Conservation (phyloP, 345 rosid genomes). For the Orychophragmus violaceus region DNA sequence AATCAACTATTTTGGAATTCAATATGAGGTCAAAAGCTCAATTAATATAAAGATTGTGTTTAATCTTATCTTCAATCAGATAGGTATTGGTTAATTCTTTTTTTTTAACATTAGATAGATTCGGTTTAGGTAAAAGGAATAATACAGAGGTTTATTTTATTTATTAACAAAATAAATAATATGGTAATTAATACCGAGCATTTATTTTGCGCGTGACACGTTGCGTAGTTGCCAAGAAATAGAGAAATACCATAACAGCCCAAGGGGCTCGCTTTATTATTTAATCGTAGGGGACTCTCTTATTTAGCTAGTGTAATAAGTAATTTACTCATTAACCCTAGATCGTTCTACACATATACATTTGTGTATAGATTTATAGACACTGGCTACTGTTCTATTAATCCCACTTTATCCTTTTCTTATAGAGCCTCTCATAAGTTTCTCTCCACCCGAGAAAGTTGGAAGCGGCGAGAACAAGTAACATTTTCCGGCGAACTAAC, state of each 20-base stretch:
- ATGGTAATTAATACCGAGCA: background rate
- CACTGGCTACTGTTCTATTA: background rate
- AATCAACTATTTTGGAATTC: too few species aligned
- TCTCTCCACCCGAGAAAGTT: background rate
- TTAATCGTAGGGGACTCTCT: too few species aligned
- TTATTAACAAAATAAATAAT: too few species aligned
- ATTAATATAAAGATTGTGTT: too few species aligned
- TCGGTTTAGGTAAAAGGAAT: background rate
- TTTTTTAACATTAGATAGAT: background rate
- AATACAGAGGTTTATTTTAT: background rate
- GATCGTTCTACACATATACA: background rate
- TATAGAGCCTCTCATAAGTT: background rate
- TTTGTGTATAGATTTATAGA: too few species aligned
- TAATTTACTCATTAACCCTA: background rate
- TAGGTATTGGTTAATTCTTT: too few species aligned
- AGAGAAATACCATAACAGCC: background rate
- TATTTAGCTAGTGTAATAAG: too few species aligned
- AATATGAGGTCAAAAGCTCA: too few species aligned
- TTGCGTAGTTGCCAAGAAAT: conserved; percentile 7
- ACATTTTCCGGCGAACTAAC: conserved; percentile 9
- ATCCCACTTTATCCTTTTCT: background rate
- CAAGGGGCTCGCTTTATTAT: too few species aligned
- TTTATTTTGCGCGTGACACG: conserved; percentile 14
- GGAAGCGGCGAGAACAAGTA: background rate
- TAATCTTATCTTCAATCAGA: too few species aligned